Percentiles rank a stretch among this genome's conserved stretches.
phyloP scores from a whole-genome alignment of 345 rosid genomes.

The Combretum micranthum region DNA sequence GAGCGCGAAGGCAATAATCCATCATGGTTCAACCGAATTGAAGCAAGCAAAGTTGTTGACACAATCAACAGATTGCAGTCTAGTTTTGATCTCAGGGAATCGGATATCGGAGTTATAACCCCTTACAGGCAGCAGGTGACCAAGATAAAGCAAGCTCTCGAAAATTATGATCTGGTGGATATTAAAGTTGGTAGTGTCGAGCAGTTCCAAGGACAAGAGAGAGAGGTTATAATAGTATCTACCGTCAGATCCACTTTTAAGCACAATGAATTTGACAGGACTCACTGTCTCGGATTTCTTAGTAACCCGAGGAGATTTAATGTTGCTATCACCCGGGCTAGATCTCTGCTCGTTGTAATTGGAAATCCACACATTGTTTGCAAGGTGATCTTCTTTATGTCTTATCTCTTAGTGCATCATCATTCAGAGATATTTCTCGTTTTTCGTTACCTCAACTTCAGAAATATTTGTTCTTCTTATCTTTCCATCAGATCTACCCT shows the following conservation, averaged over 20 bases:
- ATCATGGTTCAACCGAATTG: conserved; percentile 65
- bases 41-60: conserved; percentile 59
- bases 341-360: conserved; percentile 37
- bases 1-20: conserved; percentile 68
- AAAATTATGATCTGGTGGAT: conserved; percentile 30
- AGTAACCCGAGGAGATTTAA: conserved; percentile 58
- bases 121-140: conserved; percentile 62
- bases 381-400: conserved; percentile 23
- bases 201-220: conserved; percentile 69
- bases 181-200: conserved; percentile 65
- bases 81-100: conserved; percentile 20
- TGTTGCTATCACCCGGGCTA: conserved; percentile 51
- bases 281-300: conserved; percentile 36
- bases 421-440: not conserved
- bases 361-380: conserved; percentile 53
- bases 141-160: conserved; percentile 44
- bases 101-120: conserved; percentile 52
- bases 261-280: conserved; percentile 40
- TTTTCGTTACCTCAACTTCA: not conserved
- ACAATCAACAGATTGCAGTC: conserved; percentile 28
- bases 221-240: conserved; percentile 48
- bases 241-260: conserved; percentile 54
- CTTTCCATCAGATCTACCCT: not conserved
- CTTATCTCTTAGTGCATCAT: not conserved
- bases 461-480: not conserved